Evolutionary conservation across 1,284 basidiomycete genomes (phyloP).

Genomic region (Cutaneotrichosporon sp.): DNA sequence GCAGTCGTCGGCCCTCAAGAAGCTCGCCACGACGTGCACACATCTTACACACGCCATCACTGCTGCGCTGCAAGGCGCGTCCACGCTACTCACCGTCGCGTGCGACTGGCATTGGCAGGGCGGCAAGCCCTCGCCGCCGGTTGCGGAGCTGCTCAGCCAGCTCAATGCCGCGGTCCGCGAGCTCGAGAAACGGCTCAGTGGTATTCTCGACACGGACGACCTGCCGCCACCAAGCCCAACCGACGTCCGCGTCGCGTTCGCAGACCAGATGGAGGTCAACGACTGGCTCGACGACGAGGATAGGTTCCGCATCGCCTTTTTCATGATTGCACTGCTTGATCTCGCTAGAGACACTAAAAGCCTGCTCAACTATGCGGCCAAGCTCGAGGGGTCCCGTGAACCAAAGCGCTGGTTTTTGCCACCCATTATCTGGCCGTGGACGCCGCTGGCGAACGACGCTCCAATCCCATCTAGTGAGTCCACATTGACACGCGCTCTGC

Average conservation of each 20-base stretch:
- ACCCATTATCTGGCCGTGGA: slow-evolving; percentile 16
- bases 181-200: slow-evolving; percentile 13
- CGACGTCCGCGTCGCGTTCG: slow-evolving; percentile 8
- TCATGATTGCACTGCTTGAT: slow-evolving; percentile 42
- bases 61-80: slow-evolving; percentile 4
- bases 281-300: slow-evolving; percentile 34
- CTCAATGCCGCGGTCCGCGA: slow-evolving; percentile 5
- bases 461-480: slow-evolving; percentile 2
- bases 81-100: neutral
- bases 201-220: slow-evolving; percentile 15
- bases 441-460: slow-evolving; percentile 4
- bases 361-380: slow-evolving; percentile 16
- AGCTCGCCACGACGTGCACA: slow-evolving; percentile 6
- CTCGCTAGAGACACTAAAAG: slow-evolving; percentile 31
- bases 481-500: neutral
- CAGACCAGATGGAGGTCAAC: slow-evolving; percentile 12
- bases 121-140: neutral
- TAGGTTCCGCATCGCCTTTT: slow-evolving; percentile 41
- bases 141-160: neutral
- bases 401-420: slow-evolving; percentile 18
- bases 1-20: neutral
- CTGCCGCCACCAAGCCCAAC: neutral
- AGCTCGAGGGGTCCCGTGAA: slow-evolving; percentile 2
- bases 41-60: slow-evolving; percentile 11
- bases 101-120: slow-evolving; percentile 15